Evolutionary conservation across 352 stramenopile species (phyloP).

Genomic region (Phytophthora chlamydospora): DNA sequence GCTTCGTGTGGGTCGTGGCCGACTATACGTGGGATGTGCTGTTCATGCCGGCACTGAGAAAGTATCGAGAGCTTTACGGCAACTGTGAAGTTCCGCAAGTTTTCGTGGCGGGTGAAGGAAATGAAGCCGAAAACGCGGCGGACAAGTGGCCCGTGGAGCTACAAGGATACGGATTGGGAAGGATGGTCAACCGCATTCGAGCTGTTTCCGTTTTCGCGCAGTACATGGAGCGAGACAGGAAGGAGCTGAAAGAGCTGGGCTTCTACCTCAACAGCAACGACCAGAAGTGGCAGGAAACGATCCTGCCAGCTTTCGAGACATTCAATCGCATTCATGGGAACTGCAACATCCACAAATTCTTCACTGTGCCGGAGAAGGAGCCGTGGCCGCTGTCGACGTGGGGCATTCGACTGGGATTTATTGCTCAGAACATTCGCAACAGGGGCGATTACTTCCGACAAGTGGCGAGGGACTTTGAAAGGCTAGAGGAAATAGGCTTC

Average conservation of each 20-base stretch:
- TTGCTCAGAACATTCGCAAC: slow-evolving; percentile 61
- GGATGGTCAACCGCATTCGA: slow-evolving; percentile 58
- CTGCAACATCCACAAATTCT: slow-evolving; percentile 44
- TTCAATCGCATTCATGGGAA: slow-evolving; percentile 51
- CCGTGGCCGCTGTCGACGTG: slow-evolving; percentile 45
- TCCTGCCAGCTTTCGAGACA: slow-evolving; percentile 54
- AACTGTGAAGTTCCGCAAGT: slow-evolving; percentile 45
- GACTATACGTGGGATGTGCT: slow-evolving; percentile 43
- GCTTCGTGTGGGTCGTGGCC: slow-evolving; percentile 45
- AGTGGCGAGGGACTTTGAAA: slow-evolving; percentile 50
- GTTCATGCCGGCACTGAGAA: slow-evolving; percentile 48
- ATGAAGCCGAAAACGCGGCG: slow-evolving; percentile 5
- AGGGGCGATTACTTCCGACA: slow-evolving; percentile 56
- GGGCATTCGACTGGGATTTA: slow-evolving; percentile 54
- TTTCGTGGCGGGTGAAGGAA: slow-evolving; percentile 43
- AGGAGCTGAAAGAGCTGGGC: slow-evolving; percentile 46
- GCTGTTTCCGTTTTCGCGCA: slow-evolving; percentile 31
- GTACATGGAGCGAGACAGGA: slow-evolving; percentile 39
- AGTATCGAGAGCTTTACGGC: slow-evolving; percentile 44
- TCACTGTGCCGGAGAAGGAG: slow-evolving; percentile 42
- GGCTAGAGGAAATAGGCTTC: slow-evolving; percentile 59
- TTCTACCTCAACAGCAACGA: slow-evolving; percentile 61
- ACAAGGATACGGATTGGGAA: slow-evolving; percentile 48
- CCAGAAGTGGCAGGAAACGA: slow-evolving; percentile 53
- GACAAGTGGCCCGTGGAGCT: slow-evolving; percentile 37